Evolutionary conservation across 2,329 filamentous ascomycete genomes (phyloP), one percentile per base, ranked within the genome.

Genomic region (Alternaria brassicicola): DNA sequence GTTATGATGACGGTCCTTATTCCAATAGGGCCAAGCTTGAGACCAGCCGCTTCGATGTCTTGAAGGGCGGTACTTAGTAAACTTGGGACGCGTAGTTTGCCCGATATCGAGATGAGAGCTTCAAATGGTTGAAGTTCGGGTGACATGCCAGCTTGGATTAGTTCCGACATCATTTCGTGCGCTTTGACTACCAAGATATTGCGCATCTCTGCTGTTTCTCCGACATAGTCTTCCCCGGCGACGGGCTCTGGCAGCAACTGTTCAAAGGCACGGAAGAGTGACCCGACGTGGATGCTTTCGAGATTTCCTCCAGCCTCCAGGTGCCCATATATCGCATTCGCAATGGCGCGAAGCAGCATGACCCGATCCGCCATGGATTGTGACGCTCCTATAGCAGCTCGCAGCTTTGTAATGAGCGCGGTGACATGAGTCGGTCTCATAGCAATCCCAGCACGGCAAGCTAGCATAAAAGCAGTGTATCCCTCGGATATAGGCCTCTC

Each of bases 381-480:
- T 7, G 55, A 57, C 0, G 51, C 46, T 15, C 30, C 42, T 52
- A 71, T 69, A 41, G 65, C 66, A 21, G 70, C 65, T 2, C 62
- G 65, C 28, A 82, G 59, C 35, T 68, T 69, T 21, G 65, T 65
- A 9, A 81, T 51, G 2, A 81, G 51, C 9, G 61, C 62, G 9
- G 74, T 76, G 5, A 79, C 66, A 26, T 67, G 65, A 10, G 65
- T 63, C 1, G 69, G 67, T 33, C 69, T 76, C 26, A 79, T 55
- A 1, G 63, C 52, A 12, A 73, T 70, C 2, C 82, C 82, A 26
- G 78, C 75, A 21, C 81, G 80, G 59, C 81, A 84, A 6, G 80
- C 80, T 52, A 84, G 70, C 25, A 82, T 75, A 59, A 81, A 83
- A 5, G 80, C 73, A 2, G 79, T 78, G 61, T 82, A 84, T 3